Base-by-base conservation (phyloP, 805 yeast species). In the Candida awuae region DNA sequence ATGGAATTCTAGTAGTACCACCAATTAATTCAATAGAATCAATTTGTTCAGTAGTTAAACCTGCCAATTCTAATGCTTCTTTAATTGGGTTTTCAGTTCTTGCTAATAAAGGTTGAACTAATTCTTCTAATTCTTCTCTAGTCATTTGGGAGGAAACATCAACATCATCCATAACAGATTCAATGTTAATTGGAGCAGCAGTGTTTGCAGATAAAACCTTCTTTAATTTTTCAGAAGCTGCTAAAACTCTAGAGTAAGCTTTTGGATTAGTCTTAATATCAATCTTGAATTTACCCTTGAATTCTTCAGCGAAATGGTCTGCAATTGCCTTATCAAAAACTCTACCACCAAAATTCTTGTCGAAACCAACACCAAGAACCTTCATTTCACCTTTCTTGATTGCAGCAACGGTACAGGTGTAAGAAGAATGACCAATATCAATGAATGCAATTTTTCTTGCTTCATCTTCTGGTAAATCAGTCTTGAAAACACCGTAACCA, bases 261-360 rank as follows among this genome's bases (percentile, higher is more conserved):
- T 92, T 92, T 51, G 96, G 82, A 71, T 92, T 87, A 58, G 78
- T 77, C 59, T 77, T 73, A 55, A 92, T 82, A 58, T 92, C 95
- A 58, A 92, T 86, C 76, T 90, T 87, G 77, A 84, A 87, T 70
- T 92, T 92, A 41, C 68, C 69, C 66, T 80, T 77, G 74, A 92
- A 87, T 65, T 87, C 94, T 52, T 83, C 82, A 55, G 96, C 95
- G 58, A 92, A 87, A 67, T 86, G 92, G 66, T 86, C 79, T 52
- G 97, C 88, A 55, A 92, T 84, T 47, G 95, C 96, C 56, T 71
- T 72, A 68, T 92, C 98, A 47, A 92, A 80, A 63, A 87, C 86
- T 70, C 99, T 82, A 66, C 99, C 98, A 75, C 99, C 99, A 56
- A 92, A 92, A 70, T 85, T 85, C 69, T 85, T 85, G 70, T 88